These are phyloP conservation scores for Fistulinella prunicolor DNA, from an alignment of 768 basidiomycete genomes.

Conservation along the genomic window DNA sequence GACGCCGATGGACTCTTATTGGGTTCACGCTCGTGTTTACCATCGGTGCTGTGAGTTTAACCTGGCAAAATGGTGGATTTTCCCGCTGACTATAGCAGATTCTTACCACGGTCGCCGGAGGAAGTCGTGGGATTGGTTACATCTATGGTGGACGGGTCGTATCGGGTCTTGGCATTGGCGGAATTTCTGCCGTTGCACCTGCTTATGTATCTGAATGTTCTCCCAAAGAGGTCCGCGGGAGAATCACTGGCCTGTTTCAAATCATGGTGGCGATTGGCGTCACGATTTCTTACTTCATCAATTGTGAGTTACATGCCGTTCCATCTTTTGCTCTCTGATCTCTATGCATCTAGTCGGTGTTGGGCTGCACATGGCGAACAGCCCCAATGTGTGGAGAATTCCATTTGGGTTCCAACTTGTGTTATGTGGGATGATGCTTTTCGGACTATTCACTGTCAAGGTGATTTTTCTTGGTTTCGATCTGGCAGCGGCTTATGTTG, in stretches of 20 bases:
- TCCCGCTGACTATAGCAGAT: slow-evolving; percentile 39
- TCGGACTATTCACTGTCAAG: slow-evolving; percentile 67
- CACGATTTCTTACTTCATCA: slow-evolving; percentile 82
- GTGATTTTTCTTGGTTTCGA: slow-evolving; percentile 20
- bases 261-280: slow-evolving; percentile 83
- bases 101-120: slow-evolving; percentile 64
- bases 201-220: slow-evolving; percentile 85
- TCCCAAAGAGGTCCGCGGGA: slow-evolving; percentile 82
- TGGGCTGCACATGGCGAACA: slow-evolving; percentile 46
- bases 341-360: slow-evolving; percentile 48
- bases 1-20: slow-evolving; percentile 63
- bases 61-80: not conserved
- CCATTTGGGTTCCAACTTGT: slow-evolving; percentile 76
- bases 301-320: slow-evolving; percentile 45
- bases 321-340: slow-evolving; percentile 6
- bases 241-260: slow-evolving; percentile 85
- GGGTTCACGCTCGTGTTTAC: slow-evolving; percentile 60
- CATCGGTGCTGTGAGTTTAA: slow-evolving; percentile 63
- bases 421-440: slow-evolving; percentile 65
- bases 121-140: slow-evolving; percentile 53
- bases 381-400: slow-evolving; percentile 60
- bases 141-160: slow-evolving; percentile 83
- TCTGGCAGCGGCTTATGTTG: slow-evolving; percentile 8
- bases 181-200: slow-evolving; percentile 80
- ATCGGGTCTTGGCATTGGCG: slow-evolving; percentile 78